Evolutionary conservation across 129 eudicot genomes (phyloP), one percentile per base, ranked within the genome.

Genomic region (Helichrysum umbraculigerum): DNA sequence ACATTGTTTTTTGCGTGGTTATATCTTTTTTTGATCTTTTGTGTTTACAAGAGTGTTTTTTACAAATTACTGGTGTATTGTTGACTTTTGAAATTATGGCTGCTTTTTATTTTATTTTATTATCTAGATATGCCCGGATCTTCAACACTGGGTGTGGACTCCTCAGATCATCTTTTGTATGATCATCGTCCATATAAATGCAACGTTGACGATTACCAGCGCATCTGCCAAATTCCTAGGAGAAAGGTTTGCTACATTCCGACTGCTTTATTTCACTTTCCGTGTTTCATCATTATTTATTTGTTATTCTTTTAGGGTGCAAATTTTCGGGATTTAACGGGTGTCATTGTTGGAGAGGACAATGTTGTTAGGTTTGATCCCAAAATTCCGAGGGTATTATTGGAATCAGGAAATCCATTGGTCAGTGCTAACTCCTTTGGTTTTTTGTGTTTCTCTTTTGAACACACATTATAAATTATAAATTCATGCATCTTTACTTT

Each of bases 151-250:
- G 65, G 69, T 9, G 66, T 52, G 15, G 81, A 66, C 17, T 54
- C 69, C 28, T 47, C 71, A 7, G 47, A 25, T 7, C 82, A 81
- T 69, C 61, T 47, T 28, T 68, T 95, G 10, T 89, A 76, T 62
- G 99, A 95, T 77, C 99, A 95, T 29, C 92, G 81, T 1, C 94
- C 97, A 3, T 85, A 86, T 3, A 65, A 69, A 56, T 69, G 91
- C 15, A 95, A 95, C 6, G 72, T 74, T 0, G 99, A 95, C 10
- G 97, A 95, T 73, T 71, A 80, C 65, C 83, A 81, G 20, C 97
- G 99, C 25, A 91, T 87, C 4, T 86, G 87, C 34, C 83, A 71
- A 78, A 80, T 95, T 52, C 99, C 99, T 0, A 86, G 86, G 67
- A 82, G 76, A 77, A 93, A 94, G 97, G 98, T 93, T 58, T 68